Evolutionary conservation across 2,329 filamentous ascomycete genomes (phyloP).

Genomic region (Diaporthe longicolla): DNA sequence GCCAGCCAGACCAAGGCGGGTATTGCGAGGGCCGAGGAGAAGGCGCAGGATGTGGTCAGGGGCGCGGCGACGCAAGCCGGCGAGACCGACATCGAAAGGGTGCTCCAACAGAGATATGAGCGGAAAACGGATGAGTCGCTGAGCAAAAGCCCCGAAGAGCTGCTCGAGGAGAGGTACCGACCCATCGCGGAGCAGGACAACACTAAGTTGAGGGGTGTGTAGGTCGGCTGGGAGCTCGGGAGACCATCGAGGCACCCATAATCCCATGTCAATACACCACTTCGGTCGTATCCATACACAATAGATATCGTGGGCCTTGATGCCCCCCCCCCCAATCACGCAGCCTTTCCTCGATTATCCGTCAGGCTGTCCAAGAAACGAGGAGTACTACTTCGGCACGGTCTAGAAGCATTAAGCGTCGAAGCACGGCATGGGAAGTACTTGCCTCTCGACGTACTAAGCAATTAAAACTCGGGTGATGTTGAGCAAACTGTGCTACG

Average conservation of each 20-base stretch:
- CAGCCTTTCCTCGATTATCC: neutral
- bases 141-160: slow-evolving; percentile 66
- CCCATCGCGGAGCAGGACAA: slow-evolving; percentile 63
- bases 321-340: no score
- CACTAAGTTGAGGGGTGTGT: slow-evolving; percentile 57
- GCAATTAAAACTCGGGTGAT: neutral
- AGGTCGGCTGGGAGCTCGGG: slow-evolving; percentile 8
- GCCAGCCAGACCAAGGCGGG: slow-evolving; percentile 56
- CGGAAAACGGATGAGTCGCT: slow-evolving; percentile 56
- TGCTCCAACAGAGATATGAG: slow-evolving; percentile 65
- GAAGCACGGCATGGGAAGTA: neutral
- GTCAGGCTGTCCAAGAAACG: neutral
- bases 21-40: slow-evolving; percentile 54
- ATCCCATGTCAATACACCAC: neutral
- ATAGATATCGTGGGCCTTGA: neutral
- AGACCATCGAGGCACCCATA: neutral
- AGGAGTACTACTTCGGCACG: neutral
- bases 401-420: neutral
- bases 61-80: slow-evolving; percentile 48
- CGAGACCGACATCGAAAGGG: slow-evolving; percentile 58
- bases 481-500: neutral
- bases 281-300: neutral
- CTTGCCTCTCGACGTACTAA: no score
- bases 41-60: slow-evolving; percentile 49
- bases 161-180: slow-evolving; percentile 68